Conservation (phyloP, 331 rosid genomes). For the Arachis monticola region DNA sequence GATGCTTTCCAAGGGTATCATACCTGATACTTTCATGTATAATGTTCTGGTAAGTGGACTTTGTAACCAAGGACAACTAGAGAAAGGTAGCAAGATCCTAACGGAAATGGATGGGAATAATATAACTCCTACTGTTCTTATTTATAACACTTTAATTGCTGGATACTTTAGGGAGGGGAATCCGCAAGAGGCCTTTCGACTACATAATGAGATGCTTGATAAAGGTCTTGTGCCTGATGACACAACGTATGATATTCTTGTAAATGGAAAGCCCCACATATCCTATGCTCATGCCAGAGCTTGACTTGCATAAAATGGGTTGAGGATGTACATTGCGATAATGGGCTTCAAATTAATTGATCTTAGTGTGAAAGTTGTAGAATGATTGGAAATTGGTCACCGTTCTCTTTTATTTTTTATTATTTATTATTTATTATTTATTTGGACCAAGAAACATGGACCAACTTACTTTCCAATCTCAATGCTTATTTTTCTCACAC, state of each 20-base stretch:
- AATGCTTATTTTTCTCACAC: background rate
- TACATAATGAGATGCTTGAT: conserved; percentile 89
- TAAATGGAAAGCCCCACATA: conserved; percentile 64
- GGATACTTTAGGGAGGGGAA: conserved; percentile 76
- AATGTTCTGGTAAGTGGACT: conserved; percentile 66
- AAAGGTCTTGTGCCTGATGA: conserved; percentile 75
- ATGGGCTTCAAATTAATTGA: background rate
- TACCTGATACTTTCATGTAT: conserved; percentile 57
- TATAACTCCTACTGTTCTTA: conserved; percentile 56
- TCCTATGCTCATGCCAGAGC: conserved; percentile 33
- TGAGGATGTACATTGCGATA: background rate
- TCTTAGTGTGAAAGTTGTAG: conserved; percentile 1
- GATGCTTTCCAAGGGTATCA: conserved; percentile 75
- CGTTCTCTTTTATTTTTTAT: conserved; percentile 32
- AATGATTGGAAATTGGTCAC: conserved; percentile 28
- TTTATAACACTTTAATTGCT: conserved; percentile 70
- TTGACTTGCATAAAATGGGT: conserved; percentile 13
- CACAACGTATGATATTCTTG: conserved; percentile 67
- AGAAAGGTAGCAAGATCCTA: conserved; percentile 61
- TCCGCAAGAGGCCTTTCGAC: conserved; percentile 69
- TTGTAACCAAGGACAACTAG: conserved; percentile 64
- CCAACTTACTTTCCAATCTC: background rate
- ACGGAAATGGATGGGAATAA: conserved; percentile 61
- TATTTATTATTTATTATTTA: background rate
- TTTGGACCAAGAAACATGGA: conserved; percentile 58